Evolutionary conservation across 169 alveolate species (phyloP).

Genomic region (Eimeria acervulina): DNA sequence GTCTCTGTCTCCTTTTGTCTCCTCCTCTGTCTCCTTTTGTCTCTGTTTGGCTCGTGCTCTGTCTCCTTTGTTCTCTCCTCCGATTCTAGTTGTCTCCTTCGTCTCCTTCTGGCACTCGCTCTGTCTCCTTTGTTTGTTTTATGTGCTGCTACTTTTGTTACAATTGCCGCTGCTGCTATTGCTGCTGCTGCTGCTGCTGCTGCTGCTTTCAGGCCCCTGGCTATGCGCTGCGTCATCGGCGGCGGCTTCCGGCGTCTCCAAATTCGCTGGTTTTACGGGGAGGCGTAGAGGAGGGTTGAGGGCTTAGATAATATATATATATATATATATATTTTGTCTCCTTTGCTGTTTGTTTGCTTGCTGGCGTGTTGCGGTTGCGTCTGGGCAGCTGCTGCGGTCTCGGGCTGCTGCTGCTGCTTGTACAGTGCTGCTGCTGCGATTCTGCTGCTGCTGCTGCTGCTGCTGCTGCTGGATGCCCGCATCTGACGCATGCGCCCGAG

Average conservation of each 20-base stretch:
- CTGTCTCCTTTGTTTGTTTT: background rate
- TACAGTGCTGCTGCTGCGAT: slow-evolving; percentile 1
- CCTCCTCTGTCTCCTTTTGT: background rate
- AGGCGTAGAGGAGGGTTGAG: background rate
- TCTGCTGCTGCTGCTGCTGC: background rate
- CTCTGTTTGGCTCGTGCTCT: background rate
- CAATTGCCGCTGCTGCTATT: background rate
- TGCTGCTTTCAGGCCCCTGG: slow-evolving; percentile 57
- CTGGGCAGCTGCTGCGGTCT: too few relatives aligned
- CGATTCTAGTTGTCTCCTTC: background rate
- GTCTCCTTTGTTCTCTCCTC: background rate
- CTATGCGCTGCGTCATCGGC: slow-evolving; percentile 6
- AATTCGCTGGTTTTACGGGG: background rate
- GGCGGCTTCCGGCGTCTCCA: slow-evolving; percentile 52
- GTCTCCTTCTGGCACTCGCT: background rate
- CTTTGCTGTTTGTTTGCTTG: too few relatives aligned
- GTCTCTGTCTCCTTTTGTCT: background rate
- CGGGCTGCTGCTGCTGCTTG: background rate
- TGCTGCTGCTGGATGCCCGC: background rate
- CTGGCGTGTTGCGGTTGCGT: too few relatives aligned
- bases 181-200: slow-evolving; percentile 1
- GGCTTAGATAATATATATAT: too few relatives aligned
- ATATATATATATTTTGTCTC: too few relatives aligned
- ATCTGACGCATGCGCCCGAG: background rate
- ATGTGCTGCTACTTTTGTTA: background rate